phyloP scores from a whole-genome alignment of 2,329 filamentous ascomycete genomes.

The Scedosporium boydii region DNA sequence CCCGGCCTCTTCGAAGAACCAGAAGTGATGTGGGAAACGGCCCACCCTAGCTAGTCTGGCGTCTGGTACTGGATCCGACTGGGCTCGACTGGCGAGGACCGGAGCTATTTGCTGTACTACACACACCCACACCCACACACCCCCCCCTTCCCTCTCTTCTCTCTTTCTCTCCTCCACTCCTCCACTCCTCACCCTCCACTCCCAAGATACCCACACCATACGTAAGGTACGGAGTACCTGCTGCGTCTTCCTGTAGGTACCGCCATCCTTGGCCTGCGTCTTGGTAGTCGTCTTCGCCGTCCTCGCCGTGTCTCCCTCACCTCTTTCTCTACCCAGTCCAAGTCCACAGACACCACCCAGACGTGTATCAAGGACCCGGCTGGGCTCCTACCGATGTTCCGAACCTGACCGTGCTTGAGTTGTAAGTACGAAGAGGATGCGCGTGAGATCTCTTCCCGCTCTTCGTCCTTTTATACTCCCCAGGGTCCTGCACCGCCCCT shows the following conservation, averaged over 20 bases:
- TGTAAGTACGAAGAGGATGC: conserved; percentile 12
- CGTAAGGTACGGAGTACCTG: not conserved
- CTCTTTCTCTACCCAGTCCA: conserved; percentile 10
- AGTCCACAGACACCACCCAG: conserved; percentile 22
- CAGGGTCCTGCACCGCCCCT: conserved; percentile 40
- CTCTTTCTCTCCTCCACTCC: not conserved
- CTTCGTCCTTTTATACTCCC: conserved; percentile 41
- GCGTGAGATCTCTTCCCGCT: conserved; percentile 19
- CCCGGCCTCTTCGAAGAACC: not conserved
- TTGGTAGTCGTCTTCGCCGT: not conserved
- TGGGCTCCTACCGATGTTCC: conserved; percentile 42
- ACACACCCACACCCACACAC: conserved; percentile 2
- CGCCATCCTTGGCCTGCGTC: conserved; percentile 6
- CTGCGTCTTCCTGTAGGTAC: not conserved
- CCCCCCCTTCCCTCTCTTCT: not conserved
- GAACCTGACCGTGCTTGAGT: conserved; percentile 33
- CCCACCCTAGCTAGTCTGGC: not conserved
- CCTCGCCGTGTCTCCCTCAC: conserved; percentile 14
- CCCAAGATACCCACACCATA: not conserved
- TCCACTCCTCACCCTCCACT: conserved; percentile 11
- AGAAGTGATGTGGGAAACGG: not conserved
- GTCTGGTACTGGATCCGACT: not conserved
- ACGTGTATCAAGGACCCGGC: conserved; percentile 39
- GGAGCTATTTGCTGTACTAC: not conserved
- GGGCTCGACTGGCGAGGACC: not conserved